phyloP scores from a whole-genome alignment of 495 filamentous ascomycete species.

The Daldinia caldariorum region DNA sequence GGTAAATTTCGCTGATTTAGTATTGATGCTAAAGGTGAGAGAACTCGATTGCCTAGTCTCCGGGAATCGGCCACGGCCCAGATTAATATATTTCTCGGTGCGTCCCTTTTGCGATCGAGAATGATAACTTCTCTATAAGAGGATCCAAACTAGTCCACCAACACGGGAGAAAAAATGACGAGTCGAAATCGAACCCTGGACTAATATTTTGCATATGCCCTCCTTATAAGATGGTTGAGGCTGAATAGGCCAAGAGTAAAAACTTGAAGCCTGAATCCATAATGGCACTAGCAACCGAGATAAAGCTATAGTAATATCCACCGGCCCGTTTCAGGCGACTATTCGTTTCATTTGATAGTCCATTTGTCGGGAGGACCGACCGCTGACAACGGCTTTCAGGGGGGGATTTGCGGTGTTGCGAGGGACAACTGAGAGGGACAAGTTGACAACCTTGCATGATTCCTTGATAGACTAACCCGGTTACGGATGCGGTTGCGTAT shows the following conservation, averaged over 20 bases:
- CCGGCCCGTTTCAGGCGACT: conserved; percentile 20
- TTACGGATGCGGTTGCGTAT: not conserved
- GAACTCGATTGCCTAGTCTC: conserved; percentile 13
- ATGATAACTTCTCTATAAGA: conserved; percentile 2
- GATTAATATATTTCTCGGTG: conserved; percentile 8
- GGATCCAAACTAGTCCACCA: conserved; percentile 27
- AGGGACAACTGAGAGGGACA: conserved; percentile 24
- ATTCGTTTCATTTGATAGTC: conserved; percentile 12
- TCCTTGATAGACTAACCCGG: not conserved
- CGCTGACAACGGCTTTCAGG: conserved; percentile 8
- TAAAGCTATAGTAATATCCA: conserved; percentile 1
- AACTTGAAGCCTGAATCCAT: conserved; percentile 49
- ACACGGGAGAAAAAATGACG: conserved; percentile 33
- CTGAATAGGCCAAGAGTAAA: conserved; percentile 47
- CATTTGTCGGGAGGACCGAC: conserved; percentile 5
- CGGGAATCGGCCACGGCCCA: conserved; percentile 10
- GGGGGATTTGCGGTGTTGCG: not conserved
- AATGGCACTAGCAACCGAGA: not conserved
- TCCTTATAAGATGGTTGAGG: conserved; percentile 58
- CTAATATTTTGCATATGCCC: conserved; percentile 34
- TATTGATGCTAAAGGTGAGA: conserved; percentile 13
- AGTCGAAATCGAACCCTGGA: conserved; percentile 26
- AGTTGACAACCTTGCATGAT: conserved; percentile 12
- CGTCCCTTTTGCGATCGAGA: conserved; percentile 7
- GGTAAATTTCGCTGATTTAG: conserved; percentile 1